Evolutionary conservation across 192 early-diverging fungal species (phyloP), one percentile per base, ranked within the genome.

Genomic region (Coemansia sp.): DNA sequence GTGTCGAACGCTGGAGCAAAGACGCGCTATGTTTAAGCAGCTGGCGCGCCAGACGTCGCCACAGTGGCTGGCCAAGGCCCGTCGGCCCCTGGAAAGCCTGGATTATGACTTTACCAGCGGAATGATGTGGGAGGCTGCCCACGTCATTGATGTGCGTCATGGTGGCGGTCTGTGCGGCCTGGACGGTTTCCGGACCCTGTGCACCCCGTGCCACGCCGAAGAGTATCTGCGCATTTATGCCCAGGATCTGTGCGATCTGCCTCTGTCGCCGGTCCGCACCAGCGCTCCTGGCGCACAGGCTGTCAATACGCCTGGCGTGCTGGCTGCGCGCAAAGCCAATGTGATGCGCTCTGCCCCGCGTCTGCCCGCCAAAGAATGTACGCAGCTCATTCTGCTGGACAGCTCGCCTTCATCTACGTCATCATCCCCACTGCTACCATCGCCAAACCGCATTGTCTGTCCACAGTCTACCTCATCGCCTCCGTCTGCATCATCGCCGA

Each of bases 51-150:
- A 49, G 51, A 60, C 45, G n/a, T 54, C 53, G 24, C 65, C 69
- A 12, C 69, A 66, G 23, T 81, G 78, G 78, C 53, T 35, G 11
- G 66, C 61, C 22, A 72, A 71, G 47, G 57, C 65, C 11, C 53
- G 57, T 19, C 51, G 61, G 52, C 69, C 69, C 62, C 61, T 75
- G 27, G 12, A 51, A 6, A 66, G 60, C 66, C 68, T 75, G 59
- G 65, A 69, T 0, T 62, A 59, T 41, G 54, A 50, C 14, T 81
- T 81, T 35, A 68, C 54, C n/a, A 32, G 59, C 29, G 78, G 78
- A 22, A 75, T 75, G 78, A 75, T 81, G 58, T 81, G 78, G 78
- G 78, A 81, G 50, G 78, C 78, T 2, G 78, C 78, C 0, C 78
- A 81, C 38, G 57, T 54, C 14, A 59, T 81, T 37, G 78, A 81